Base-by-base conservation (phyloP, 306 rosid species). In the Trifolium fragiferum region DNA sequence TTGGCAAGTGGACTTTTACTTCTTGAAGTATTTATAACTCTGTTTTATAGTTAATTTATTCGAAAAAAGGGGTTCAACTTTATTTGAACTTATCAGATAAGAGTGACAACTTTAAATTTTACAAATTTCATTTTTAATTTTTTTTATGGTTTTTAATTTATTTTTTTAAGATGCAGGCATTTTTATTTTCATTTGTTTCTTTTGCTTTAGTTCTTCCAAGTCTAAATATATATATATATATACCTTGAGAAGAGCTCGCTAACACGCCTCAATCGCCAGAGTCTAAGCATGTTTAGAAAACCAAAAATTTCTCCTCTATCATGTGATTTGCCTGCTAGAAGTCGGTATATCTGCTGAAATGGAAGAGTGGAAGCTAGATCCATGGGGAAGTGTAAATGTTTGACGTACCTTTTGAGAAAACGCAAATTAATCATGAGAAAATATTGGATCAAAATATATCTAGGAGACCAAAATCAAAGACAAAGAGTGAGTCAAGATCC, bases 281-380 rank as follows among this genome's bases (percentile, higher is more conserved):
- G 87, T 54, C 97, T 84, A 64, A 93, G 96, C 88, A 89, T 53
- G 81, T 87, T 85, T 73, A 93, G 86, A 82, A 91, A 86, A 60
- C 90, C 87, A 54, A 91, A 91, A 43, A 73, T 68, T 38, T 73
- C 79, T 27, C 71, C 77, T 10, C 53, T 53, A 11, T 43, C 71
- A 32, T 53, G 75, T 33, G 21, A 30, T 32, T 74, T 67, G 64
- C 90, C 89, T 0, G 86, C 81, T 60, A 84, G 15, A 74, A 91
- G 66, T 84, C 78, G 83, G 83, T 73, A 43, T 58, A 91, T 65
- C 49, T 82, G 68, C 78, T 81, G 84, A 85, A 89, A 83, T 55
- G 98, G 98, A 14, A 93, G 35, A 49, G 97, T 88, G 16, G 97
- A 89, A 23, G 91, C 96, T 21, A 91, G 72, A 70, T 93, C 98